These are phyloP conservation scores for Eucalyptus caleyi DNA, from an alignment of 345 rosid genomes.

Conservation along the genomic window DNA sequence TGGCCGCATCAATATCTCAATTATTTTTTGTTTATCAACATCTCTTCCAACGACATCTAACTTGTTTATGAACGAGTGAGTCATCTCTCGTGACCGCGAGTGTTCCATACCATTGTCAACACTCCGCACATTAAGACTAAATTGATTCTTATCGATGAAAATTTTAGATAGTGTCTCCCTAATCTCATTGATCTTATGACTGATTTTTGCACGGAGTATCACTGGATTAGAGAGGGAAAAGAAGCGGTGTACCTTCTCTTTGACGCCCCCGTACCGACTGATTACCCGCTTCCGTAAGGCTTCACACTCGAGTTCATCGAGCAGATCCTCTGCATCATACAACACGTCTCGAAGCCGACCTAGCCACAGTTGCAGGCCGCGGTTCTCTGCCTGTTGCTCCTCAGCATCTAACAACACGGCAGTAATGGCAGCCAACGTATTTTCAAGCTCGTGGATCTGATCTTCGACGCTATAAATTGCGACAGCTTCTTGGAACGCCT, in stretches of 20 bases:
- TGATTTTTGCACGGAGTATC: too few species aligned
- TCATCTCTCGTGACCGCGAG: rapidly evolving
- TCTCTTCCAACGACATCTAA: too few species aligned
- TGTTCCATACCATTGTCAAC: rapidly evolving
- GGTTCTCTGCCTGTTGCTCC: not conserved
- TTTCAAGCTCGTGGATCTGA: not conserved
- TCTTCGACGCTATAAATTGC: not conserved
- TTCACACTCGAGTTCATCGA: not conserved
- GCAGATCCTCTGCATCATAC: not conserved
- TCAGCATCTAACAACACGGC: not conserved
- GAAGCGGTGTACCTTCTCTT: not conserved
- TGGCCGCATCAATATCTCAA: too few species aligned
- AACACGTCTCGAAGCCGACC: not conserved
- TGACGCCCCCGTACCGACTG: not conserved
- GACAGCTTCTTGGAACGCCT: not conserved
- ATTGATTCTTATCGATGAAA: too few species aligned
- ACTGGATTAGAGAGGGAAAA: not conserved
- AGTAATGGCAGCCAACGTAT: not conserved
- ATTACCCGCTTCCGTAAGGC: not conserved
- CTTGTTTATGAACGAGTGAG: too few species aligned
- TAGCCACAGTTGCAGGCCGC: not conserved
- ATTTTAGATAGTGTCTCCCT: too few species aligned
- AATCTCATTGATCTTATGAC: too few species aligned
- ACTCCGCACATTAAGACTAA: not conserved
- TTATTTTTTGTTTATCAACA: too few species aligned